A percentile compares a stretch with the other conserved stretches of the same genome.
Conservation (phyloP, 768 basidiomycete genomes). For the Mycena capillaripes region DNA sequence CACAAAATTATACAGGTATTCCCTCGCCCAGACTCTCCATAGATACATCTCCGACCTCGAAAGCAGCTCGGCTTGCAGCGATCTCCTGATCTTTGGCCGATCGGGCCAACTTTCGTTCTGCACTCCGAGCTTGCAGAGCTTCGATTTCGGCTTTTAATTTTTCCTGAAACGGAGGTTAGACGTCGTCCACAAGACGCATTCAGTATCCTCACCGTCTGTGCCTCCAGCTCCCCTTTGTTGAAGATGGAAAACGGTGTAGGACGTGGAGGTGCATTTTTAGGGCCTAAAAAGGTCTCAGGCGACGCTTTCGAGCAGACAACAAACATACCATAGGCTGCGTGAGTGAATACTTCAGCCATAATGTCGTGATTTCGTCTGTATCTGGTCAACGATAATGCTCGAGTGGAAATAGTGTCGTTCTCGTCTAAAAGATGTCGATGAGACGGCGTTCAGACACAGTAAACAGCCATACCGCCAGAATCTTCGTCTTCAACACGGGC, state of each 20-base stretch:
- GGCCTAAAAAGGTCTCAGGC: conserved; percentile 43
- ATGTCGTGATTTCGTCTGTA: conserved; percentile 87
- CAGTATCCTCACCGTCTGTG: conserved; percentile 62
- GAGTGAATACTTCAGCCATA: conserved; percentile 86
- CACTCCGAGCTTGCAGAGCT: conserved; percentile 54
- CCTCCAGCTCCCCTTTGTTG: conserved; percentile 67
- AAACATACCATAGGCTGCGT: conserved; percentile 73
- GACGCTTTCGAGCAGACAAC: neutral
- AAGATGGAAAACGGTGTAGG: conserved; percentile 73
- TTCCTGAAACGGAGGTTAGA: conserved; percentile 51
- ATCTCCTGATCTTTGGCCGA: conserved; percentile 21
- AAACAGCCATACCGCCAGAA: conserved; percentile 65
- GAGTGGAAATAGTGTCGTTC: conserved; percentile 77
- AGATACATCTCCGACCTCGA: conserved; percentile 27
- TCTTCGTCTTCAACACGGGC: conserved; percentile 69
- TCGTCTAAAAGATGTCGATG: conserved; percentile 64
- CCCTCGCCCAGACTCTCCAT: conserved; percentile 28
- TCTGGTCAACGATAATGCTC: conserved; percentile 77
- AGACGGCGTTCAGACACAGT: neutral
- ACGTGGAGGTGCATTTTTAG: conserved; percentile 57
- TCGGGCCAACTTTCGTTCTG: conserved; percentile 26
- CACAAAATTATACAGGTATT: conserved; percentile 22
- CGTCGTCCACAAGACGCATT: neutral
- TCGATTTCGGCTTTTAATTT: conserved; percentile 74
- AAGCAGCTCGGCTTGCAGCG: conserved; percentile 5